Evolutionary conservation across 257 asterid species (phyloP).

Genomic region (Gardenia jasminoides): DNA sequence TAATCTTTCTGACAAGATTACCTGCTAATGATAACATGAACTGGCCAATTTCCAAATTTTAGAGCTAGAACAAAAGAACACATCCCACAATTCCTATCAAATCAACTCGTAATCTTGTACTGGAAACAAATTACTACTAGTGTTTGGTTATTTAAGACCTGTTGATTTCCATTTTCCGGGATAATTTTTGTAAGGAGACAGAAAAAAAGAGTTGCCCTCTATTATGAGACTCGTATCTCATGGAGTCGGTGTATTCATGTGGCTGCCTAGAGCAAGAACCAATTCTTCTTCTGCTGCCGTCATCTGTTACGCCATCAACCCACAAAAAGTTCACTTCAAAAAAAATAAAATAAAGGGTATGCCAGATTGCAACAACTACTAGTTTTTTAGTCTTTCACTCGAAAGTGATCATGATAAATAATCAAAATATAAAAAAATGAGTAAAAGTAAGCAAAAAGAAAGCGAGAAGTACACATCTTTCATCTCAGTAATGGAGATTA

Average conservation of each 20-base stretch:
- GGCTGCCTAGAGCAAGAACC: background rate
- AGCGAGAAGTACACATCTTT: background rate
- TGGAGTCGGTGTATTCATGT: background rate
- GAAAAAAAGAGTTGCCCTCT: no score
- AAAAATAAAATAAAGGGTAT: no score
- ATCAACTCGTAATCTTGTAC: no score
- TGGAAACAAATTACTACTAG: no score
- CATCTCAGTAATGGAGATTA: background rate
- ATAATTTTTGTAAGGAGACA: no score
- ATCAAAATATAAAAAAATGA: background rate
- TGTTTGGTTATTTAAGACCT: background rate
- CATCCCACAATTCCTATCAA: background rate
- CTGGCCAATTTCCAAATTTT: background rate
- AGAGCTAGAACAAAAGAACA: background rate
- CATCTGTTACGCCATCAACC: background rate
- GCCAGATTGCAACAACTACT: background rate
- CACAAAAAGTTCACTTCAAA: background rate
- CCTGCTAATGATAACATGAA: no score
- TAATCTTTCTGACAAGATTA: no score
- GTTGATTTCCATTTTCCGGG: background rate
- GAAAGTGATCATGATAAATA: background rate
- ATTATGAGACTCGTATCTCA: background rate
- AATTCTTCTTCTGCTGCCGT: no score
- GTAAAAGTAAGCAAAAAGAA: background rate
- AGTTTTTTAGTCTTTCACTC: background rate